Base-by-base conservation (phyloP, 2,329 filamentous ascomycete genomes). In the Aureobasidium subglaciale region DNA sequence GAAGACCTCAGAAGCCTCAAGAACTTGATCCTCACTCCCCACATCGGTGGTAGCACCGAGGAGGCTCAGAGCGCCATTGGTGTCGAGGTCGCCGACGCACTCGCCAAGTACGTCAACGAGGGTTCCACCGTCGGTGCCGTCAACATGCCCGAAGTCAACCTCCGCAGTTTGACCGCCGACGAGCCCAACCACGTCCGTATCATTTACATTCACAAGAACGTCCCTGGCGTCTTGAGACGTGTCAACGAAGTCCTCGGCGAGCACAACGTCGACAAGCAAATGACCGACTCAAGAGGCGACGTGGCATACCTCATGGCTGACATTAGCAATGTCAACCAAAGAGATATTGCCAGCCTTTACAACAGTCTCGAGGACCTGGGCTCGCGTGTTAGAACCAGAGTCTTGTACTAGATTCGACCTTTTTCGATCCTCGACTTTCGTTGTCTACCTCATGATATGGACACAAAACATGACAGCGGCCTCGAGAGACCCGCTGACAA, bases 251-350 rank as follows among this genome's bases (percentile, higher is more conserved):
- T 97, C 60, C 80, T 99, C 45, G 88, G 87, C 40, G 85, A 95
- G 66, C 91, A 99, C 78, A 99, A 99, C 71, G 91, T 99, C 64
- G 92, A 96, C 76, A 97, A 97, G 79, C 93, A 99, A 75, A 97
- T 95, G 77, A 93, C 89, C 49, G 93, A 97, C 71, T 95, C 88
- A 73, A 87, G 86, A 75, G 92, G 90, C 63, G 92, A 97, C 69
- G 86, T 88, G 62, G 93, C 93, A 18, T 99, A 99, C 70, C 78
- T 99, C 60, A 96, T 99, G 91, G 93, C 93, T 7, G 93, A 99
- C 75, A 87, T 99, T 65, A 96, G 90, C 74, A 83, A 87, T 60
- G 90, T 97, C 63, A 84, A 87, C 66, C 80, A 82, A 49, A 78
- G 78, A 37, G 87, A 96, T 66, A 90, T 97, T 70, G 91, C 89